A percentile compares a stretch with the other conserved stretches of the same genome.
Conservation (phyloP, 78 protist genomes). For the Speleostelium caveatum region DNA sequence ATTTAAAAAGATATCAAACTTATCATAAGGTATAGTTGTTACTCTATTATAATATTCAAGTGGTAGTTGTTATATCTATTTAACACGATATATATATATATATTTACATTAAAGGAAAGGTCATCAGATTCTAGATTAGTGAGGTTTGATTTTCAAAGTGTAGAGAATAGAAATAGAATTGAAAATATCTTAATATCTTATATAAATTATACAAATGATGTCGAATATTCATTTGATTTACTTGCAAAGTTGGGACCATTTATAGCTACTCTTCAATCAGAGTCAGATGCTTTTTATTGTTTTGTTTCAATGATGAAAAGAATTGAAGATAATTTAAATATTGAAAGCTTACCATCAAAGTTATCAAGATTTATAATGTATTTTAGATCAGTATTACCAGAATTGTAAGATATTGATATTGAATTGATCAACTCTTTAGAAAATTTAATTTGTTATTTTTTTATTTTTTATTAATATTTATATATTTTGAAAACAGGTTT, state of each 20-base stretch:
- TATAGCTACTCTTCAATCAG: slow-evolving; percentile 62
- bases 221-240: slow-evolving; percentile 74
- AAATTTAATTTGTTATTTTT: background rate
- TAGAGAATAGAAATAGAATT: slow-evolving; percentile 68
- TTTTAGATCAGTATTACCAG: slow-evolving; percentile 76
- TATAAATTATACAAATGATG: slow-evolving; percentile 64
- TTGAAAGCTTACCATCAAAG: slow-evolving; percentile 47
- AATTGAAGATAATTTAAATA: slow-evolving; percentile 72
- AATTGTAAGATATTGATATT: slow-evolving; percentile 38
- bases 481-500: slow-evolving; percentile 6
- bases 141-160: slow-evolving; percentile 64
- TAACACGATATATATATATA: too few species aligned
- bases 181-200: slow-evolving; percentile 70
- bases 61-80: slow-evolving; percentile 5
- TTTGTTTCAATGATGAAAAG: slow-evolving; percentile 55
- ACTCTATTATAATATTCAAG: background rate
- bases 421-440: background rate
- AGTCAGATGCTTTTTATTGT: slow-evolving; percentile 75
- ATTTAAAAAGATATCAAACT: slow-evolving; percentile 59
- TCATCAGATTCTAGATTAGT: slow-evolving; percentile 21
- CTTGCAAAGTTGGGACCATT: slow-evolving; percentile 68
- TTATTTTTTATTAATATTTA: background rate
- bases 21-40: slow-evolving; percentile 7
- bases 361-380: slow-evolving; percentile 78
- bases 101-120: slow-evolving; percentile 14